Conservation (phyloP, 2,329 filamentous ascomycete genomes). For the Cladosporium sp. region DNA sequence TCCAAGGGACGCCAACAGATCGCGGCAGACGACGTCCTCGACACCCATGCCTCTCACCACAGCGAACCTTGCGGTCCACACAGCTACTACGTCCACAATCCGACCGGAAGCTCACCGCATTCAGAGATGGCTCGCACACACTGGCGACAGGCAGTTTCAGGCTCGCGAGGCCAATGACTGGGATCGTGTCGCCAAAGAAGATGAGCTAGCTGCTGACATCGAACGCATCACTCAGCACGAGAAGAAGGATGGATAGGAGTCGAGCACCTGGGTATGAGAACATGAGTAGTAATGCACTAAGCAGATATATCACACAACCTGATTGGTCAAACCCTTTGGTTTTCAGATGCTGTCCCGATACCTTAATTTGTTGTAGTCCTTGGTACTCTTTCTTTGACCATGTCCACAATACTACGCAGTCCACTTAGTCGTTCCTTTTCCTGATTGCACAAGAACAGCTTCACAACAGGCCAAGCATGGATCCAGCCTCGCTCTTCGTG, state of each 20-base stretch:
- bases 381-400: conserved; percentile 27
- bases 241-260: not conserved
- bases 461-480: conserved; percentile 78
- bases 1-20: not conserved
- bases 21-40: not conserved
- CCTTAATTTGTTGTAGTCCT: not conserved
- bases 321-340: too few species aligned
- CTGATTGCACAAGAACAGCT: conserved; percentile 51
- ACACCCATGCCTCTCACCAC: not conserved
- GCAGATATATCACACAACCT: not conserved
- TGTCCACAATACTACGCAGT: conserved; percentile 41
- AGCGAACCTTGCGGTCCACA: not conserved
- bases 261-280: not conserved
- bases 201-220: not conserved
- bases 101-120: not conserved
- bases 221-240: not conserved
- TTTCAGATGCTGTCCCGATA: not conserved
- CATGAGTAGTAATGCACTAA: not conserved
- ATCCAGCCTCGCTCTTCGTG: conserved; percentile 63
- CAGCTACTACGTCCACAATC: not conserved
- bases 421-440: conserved; percentile 45
- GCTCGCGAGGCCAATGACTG: not conserved
- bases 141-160: not conserved
- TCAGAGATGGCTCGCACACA: not conserved
- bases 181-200: not conserved